phyloP scores from a whole-genome alignment of 2,329 filamentous ascomycete genomes.

The Colletotrichum sp. region DNA sequence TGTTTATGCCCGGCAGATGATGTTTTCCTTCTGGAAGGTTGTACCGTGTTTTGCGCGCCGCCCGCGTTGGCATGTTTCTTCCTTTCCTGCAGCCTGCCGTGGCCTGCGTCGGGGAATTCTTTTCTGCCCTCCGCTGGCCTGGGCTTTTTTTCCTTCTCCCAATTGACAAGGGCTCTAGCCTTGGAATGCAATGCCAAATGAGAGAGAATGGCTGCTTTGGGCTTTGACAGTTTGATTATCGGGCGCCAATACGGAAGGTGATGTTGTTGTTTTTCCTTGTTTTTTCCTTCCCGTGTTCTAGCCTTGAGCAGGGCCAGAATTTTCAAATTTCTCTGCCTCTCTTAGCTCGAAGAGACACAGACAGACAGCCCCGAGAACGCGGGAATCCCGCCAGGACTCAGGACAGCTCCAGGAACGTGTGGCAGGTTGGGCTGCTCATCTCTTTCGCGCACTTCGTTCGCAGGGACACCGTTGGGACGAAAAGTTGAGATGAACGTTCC shows the following conservation, averaged over 20 bases:
- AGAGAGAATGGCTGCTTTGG: neutral
- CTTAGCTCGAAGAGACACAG: neutral
- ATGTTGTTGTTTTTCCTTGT: neutral
- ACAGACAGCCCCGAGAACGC: neutral
- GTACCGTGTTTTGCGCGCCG: neutral
- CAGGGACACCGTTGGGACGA: conserved; percentile 17
- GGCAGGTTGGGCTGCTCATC: conserved; percentile 2
- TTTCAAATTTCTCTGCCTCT: neutral
- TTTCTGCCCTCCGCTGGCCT: neutral
- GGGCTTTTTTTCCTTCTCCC: neutral
- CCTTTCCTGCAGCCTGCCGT: neutral
- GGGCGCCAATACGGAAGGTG: conserved; percentile 3
- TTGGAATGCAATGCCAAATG: conserved; percentile 12
- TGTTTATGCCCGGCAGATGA: neutral
- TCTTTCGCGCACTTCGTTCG: neutral
- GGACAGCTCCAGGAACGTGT: neutral
- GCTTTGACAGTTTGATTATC: conserved; percentile 11
- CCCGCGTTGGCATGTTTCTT: neutral
- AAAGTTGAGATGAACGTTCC: conserved; percentile 13
- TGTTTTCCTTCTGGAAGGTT: neutral
- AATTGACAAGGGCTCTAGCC: conserved; percentile 10
- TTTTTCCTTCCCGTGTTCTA: neutral
- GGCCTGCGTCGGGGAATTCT: neutral
- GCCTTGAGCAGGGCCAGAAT: neutral
- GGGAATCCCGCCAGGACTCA: neutral